phyloP scores from a whole-genome alignment of 148 eudicot species.

The Nyssa sinensis region DNA sequence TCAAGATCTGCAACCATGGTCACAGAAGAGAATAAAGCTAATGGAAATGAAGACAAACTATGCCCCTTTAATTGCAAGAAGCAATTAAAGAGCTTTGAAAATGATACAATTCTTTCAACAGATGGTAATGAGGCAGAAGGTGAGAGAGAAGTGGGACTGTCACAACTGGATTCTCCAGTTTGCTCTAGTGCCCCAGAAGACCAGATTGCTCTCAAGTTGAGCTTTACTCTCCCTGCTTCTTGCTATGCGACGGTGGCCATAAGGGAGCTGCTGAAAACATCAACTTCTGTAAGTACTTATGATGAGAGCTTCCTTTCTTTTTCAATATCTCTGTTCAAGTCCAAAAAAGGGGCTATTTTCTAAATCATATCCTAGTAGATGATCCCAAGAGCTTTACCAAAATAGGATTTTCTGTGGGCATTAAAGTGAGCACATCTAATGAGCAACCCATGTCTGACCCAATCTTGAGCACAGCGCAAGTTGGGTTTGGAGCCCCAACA shows the following conservation, averaged over 20 bases:
- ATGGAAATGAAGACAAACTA: slow-evolving; percentile 24
- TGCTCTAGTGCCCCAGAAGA: slow-evolving; percentile 33
- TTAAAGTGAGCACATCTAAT: not conserved
- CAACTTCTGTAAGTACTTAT: slow-evolving; percentile 70
- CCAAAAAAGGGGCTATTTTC: not conserved
- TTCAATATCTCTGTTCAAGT: not conserved
- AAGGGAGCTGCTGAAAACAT: slow-evolving; percentile 95
- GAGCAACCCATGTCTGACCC: not conserved
- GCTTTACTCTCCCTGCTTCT: slow-evolving; percentile 90
- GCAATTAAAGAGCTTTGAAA: slow-evolving; percentile 14
- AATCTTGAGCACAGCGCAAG: not conserved
- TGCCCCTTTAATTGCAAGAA: slow-evolving; percentile 1
- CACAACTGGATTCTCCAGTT: slow-evolving; percentile 12
- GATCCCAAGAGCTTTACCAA: not conserved
- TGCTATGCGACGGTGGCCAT: slow-evolving; percentile 98
- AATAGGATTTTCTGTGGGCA: not conserved
- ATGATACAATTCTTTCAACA: slow-evolving; percentile 5
- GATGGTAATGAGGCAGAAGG: slow-evolving; percentile 20
- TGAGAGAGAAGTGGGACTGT: slow-evolving; percentile 23
- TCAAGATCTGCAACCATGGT: slow-evolving; percentile 24
- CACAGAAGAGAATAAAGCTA: slow-evolving; percentile 20
- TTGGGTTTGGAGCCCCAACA: too few species aligned
- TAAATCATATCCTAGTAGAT: not conserved
- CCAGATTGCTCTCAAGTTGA: slow-evolving; percentile 76
- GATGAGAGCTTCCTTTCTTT: not conserved